Evolutionary conservation across 2,329 filamentous ascomycete genomes (phyloP).

Genomic region (Botrytis fabae): DNA sequence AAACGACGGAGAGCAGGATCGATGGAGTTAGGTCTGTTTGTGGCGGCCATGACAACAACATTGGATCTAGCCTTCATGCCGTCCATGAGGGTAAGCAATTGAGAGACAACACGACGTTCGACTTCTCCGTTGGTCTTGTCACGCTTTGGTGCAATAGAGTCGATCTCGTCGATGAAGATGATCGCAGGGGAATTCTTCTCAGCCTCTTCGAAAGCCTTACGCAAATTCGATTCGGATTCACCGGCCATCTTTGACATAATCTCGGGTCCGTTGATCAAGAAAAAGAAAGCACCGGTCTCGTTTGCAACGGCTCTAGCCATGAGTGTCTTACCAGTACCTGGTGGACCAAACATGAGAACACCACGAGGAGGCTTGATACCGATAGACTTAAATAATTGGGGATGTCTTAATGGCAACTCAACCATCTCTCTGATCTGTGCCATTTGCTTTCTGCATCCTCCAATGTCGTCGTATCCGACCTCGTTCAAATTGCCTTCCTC

Average conservation of each 20-base stretch:
- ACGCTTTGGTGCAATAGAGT: slow-evolving; percentile 98
- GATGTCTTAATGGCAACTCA: slow-evolving; percentile 92
- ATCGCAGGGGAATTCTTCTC: slow-evolving; percentile 99
- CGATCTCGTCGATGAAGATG: slow-evolving; percentile 99
- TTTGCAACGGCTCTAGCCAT: slow-evolving; percentile 99
- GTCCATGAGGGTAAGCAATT: slow-evolving; percentile 96
- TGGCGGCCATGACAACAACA: slow-evolving; percentile 98
- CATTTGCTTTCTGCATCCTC: slow-evolving; percentile 99
- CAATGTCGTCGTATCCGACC: slow-evolving; percentile 98
- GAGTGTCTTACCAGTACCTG: slow-evolving; percentile 98
- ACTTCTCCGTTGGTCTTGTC: slow-evolving; percentile 99
- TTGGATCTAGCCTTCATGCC: slow-evolving; percentile 99
- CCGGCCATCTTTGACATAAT: slow-evolving; percentile 99
- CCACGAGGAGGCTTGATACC: slow-evolving; percentile 99
- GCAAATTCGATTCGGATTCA: slow-evolving; percentile 96
- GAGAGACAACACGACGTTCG: slow-evolving; percentile 96
- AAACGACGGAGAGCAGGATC: slow-evolving; percentile 97
- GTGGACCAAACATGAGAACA: slow-evolving; percentile 94
- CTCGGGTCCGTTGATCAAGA: slow-evolving; percentile 98
- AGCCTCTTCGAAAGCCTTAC: slow-evolving; percentile 99
- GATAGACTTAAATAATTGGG: slow-evolving; percentile 99
- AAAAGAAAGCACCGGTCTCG: slow-evolving; percentile 98
- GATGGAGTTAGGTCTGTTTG: slow-evolving; percentile 98
- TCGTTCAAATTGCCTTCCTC: slow-evolving; percentile 99
- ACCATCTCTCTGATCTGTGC: slow-evolving; percentile 99